These are phyloP conservation scores for Keithomyces neogunnii DNA, from an alignment of 2,329 filamentous ascomycete species.

Conservation along the genomic window DNA sequence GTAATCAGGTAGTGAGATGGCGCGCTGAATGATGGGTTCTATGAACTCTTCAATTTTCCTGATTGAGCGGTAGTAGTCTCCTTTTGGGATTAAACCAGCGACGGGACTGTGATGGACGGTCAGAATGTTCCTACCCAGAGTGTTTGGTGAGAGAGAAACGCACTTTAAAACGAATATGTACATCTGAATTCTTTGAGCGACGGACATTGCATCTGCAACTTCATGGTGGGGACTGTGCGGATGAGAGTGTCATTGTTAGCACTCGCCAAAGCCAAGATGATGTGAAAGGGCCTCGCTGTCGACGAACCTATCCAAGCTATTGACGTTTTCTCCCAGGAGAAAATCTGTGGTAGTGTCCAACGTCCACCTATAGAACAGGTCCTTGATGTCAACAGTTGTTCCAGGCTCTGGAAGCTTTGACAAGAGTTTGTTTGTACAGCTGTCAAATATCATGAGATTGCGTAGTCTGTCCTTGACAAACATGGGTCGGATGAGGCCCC, in stretches of 20 bases:
- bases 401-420: constrained; percentile 47
- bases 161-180: constrained; percentile 43
- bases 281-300: background rate
- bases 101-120: constrained; percentile 39
- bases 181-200: constrained; percentile 60
- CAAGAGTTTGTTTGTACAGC: constrained; percentile 49
- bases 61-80: constrained; percentile 53
- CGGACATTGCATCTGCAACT: constrained; percentile 62
- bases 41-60: constrained; percentile 61
- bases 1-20: constrained; percentile 50
- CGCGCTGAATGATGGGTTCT: constrained; percentile 57
- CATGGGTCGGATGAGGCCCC: constrained; percentile 45
- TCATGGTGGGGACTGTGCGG: constrained; percentile 37
- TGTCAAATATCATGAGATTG: constrained; percentile 49
- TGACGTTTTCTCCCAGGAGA: constrained; percentile 51
- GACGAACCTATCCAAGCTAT: constrained; percentile 32
- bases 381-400: constrained; percentile 48
- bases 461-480: constrained; percentile 38
- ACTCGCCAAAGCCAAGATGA: constrained; percentile 16
- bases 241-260: constrained; percentile 9
- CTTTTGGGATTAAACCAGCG: constrained; percentile 47
- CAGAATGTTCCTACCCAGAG: background rate
- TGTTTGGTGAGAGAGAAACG: constrained; percentile 3
- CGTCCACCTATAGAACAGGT: constrained; percentile 56
- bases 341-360: constrained; percentile 62